Base-by-base conservation (phyloP, 2,329 filamentous ascomycete genomes). In the Nigrospora osmanthi region DNA sequence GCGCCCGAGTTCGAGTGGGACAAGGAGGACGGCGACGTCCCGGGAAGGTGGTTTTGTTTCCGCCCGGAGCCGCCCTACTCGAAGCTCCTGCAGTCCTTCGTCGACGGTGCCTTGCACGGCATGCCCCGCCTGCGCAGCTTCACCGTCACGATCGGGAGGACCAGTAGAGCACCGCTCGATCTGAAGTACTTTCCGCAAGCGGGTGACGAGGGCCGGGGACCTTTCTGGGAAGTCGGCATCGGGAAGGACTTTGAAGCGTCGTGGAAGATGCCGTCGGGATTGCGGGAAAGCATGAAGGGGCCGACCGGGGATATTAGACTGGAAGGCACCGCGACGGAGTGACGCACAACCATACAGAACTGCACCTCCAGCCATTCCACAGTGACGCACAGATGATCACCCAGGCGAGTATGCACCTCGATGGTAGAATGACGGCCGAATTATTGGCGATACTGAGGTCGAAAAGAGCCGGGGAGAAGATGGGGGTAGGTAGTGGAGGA, bases 1-100 rank as follows among this genome's bases (percentile, higher is more conserved):
- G 16, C 28, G 14, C 43, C 43, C 28, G 43, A 44, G 30, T 44
- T 40, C 17, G 43, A 13, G 7, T 44, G 43, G 43, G 37, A 40
- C 15, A 40, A 31, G 43, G 11, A n/a, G 3, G 43, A 40, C 13
- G 43, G 43, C 16, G 30, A 15, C 4, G 31, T 40, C 9, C 43
- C 43, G 11, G 28, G 23, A 1, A 6, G 6, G 11, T 34, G 15
- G 15, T 44, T 40, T 10, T 36, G 42, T 28, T 40, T 35, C n/a
- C 37, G 4, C 17, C 42, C 37, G 23, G 38, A 39, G 19, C 14
- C 38, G 23, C 23, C 23, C 12, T 40, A 40, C 23, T n/a, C 7
- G 13, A 15, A 14, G 38, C 35, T 44, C n/a, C 7, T 19, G 36
- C 15, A 39, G 33, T 44, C 42, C 2, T 40, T 44, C 10, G 42